These are phyloP conservation scores for Pseudogymnoascus sp. DNA, from an alignment of 2,329 filamentous ascomycete genomes.

Conservation along the genomic window DNA sequence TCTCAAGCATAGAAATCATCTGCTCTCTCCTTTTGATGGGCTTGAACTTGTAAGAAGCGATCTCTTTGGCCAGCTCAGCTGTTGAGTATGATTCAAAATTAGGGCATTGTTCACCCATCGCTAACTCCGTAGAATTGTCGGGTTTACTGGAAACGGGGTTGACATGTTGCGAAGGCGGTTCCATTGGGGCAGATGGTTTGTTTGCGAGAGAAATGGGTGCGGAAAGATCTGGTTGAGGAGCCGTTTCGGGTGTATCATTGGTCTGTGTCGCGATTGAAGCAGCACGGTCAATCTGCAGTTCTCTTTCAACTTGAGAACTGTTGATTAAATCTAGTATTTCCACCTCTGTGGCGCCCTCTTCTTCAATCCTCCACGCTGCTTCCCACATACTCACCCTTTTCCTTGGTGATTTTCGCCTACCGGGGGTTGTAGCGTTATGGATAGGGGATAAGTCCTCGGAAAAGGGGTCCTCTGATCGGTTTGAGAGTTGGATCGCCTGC, in stretches of 20 bases:
- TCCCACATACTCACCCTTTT: conserved; percentile 53
- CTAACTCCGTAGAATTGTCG: not conserved
- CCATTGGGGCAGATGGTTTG: not conserved
- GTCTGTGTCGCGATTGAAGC: not conserved
- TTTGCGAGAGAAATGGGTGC: not conserved
- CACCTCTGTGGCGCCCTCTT: conserved; percentile 56
- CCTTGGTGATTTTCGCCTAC: conserved; percentile 10
- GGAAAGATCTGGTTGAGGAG: not conserved
- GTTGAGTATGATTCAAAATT: conserved; percentile 57
- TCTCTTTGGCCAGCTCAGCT: conserved; percentile 52
- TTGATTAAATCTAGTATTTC: conserved; percentile 54
- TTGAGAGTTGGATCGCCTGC: conserved; percentile 53
- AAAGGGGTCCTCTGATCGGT: conserved; percentile 30
- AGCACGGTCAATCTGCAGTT: not conserved
- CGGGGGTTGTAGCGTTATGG: not conserved
- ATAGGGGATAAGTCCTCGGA: conserved; percentile 3
- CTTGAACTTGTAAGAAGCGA: conserved; percentile 65
- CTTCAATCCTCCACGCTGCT: conserved; percentile 58
- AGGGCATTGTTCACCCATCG: conserved; percentile 33
- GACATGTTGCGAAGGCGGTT: not conserved
- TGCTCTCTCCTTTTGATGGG: conserved; percentile 58
- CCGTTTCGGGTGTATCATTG: not conserved
- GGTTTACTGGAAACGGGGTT: not conserved
- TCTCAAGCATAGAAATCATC: conserved; percentile 63
- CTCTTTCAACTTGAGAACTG: conserved; percentile 5